Evolutionary conservation across 1,139 yeast species (phyloP).

Genomic region (Kluyveromyces sp.): DNA sequence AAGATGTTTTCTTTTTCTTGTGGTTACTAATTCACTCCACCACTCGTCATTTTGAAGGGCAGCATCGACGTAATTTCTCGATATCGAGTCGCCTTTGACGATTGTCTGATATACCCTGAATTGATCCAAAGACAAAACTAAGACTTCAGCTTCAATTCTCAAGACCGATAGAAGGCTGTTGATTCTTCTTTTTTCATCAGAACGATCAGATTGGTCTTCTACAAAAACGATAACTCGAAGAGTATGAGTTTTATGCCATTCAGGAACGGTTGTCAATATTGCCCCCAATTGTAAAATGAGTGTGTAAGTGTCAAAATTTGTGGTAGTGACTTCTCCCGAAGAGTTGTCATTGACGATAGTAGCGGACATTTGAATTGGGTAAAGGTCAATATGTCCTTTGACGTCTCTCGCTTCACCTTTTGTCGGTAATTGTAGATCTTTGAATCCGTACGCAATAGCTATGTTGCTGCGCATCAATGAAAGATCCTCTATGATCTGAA

Average conservation of each 20-base stretch:
- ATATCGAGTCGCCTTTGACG: conserved; percentile 50
- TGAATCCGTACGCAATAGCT: conserved; percentile 87
- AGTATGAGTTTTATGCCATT: conserved; percentile 72
- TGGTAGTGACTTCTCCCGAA: conserved; percentile 47
- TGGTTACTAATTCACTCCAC: conserved; percentile 62
- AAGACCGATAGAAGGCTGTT: conserved; percentile 58
- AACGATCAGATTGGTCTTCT: conserved; percentile 62
- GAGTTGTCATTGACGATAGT: conserved; percentile 52
- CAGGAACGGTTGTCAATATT: conserved; percentile 83
- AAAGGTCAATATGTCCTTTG: conserved; percentile 67
- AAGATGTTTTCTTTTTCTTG: conserved; percentile 39
- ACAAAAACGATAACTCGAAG: conserved; percentile 85
- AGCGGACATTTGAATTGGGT: conserved; percentile 95
- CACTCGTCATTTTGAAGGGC: conserved; percentile 41
- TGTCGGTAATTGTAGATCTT: conserved; percentile 50
- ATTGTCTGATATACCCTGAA: conserved; percentile 67
- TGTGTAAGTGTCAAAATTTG: conserved; percentile 92
- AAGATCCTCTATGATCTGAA: conserved; percentile 82
- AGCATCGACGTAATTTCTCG: conserved; percentile 32
- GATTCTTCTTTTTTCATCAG: conserved; percentile 61
- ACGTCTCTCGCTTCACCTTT: conserved; percentile 23
- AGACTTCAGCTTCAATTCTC: conserved; percentile 72
- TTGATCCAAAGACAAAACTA: conserved; percentile 62
- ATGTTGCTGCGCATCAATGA: conserved; percentile 90
- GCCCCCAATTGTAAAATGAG: conserved; percentile 89